Evolutionary conservation across 2,329 filamentous ascomycete genomes (phyloP), one percentile per base, ranked within the genome.

Genomic region (Tothia fuscella): DNA sequence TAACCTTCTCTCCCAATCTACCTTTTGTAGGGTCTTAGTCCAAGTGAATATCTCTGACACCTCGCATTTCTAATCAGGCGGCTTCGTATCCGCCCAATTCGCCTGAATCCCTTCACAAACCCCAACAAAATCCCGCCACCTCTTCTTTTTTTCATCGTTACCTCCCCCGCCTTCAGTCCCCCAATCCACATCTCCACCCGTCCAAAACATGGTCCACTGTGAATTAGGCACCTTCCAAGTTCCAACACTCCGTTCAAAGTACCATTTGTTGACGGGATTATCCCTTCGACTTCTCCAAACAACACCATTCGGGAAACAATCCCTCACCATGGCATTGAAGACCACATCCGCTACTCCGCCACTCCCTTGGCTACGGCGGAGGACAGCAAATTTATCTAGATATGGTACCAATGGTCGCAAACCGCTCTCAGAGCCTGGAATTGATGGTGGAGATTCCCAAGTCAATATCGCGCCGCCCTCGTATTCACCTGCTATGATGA

Each of bases 191-290:
- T 79, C 76, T 1, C 74, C 70, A 1, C 82, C 91, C 2, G 91
- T 98, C 88, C 91, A 98, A 56, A 98, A 98, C 87, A 96, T 95
- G 3, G 87, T 86, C 91, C 91, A 98, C 51, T 88, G 80, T 34
- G 75, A 83, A n/a, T 74, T 77, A 1, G 73, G 70, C 28, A 98
- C 64, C 63, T 93, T 91, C 71, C 80, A 82, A 2, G 80, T 88
- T 0, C 91, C 91, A 36, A 74, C 67, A 2, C 84, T 85, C 36
- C 91, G 72, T 62, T 98, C 91, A 62, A 96, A 95, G 59, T 98
- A 98, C 91, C 91, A 98, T 58, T 95, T 95, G 57, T 98, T 98
- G 4, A 98, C 91, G 0, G 88, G 89, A 55, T 98, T 96, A 56
- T 88, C 77, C 54, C 81, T 82, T 39, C 91, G 71, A 56, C 84